Conservation (phyloP, 1,139 yeast genomes). For the Pichia sp. region DNA sequence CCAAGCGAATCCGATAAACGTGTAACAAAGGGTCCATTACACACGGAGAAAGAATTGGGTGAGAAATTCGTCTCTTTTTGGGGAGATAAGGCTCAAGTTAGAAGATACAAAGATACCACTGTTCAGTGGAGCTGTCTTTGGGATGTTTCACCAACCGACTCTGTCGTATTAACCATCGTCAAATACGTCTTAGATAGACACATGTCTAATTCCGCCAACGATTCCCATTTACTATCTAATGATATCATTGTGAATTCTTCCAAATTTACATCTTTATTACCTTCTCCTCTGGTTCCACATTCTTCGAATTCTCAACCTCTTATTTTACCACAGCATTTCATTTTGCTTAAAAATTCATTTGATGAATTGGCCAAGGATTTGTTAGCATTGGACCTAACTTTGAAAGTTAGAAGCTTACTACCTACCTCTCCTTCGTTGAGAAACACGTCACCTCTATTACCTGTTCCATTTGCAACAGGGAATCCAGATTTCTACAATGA, state of each 20-base stretch:
- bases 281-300: conserved; percentile 54
- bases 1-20: conserved; percentile 72
- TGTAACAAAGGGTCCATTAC: conserved; percentile 80
- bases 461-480: conserved; percentile 75
- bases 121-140: conserved; percentile 89
- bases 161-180: conserved; percentile 63
- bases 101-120: conserved; percentile 88
- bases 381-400: conserved; percentile 53
- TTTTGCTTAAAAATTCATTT: conserved; percentile 57
- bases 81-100: conserved; percentile 80
- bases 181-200: conserved; percentile 63
- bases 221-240: conserved; percentile 38
- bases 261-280: conserved; percentile 49
- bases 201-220: conserved; percentile 31
- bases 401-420: conserved; percentile 62
- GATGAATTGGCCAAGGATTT: conserved; percentile 58
- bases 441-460: conserved; percentile 68
- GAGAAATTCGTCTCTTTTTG: conserved; percentile 77
- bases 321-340: conserved; percentile 47
- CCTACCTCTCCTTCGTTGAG: conserved; percentile 74
- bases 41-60: conserved; percentile 48
- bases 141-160: conserved; percentile 49
- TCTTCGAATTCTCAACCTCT: conserved; percentile 51
- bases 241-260: conserved; percentile 40
- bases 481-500: conserved; percentile 81